These are phyloP conservation scores for Halophytophthora batemanensis DNA, from an alignment of 352 stramenopile species.

Conservation along the genomic window DNA sequence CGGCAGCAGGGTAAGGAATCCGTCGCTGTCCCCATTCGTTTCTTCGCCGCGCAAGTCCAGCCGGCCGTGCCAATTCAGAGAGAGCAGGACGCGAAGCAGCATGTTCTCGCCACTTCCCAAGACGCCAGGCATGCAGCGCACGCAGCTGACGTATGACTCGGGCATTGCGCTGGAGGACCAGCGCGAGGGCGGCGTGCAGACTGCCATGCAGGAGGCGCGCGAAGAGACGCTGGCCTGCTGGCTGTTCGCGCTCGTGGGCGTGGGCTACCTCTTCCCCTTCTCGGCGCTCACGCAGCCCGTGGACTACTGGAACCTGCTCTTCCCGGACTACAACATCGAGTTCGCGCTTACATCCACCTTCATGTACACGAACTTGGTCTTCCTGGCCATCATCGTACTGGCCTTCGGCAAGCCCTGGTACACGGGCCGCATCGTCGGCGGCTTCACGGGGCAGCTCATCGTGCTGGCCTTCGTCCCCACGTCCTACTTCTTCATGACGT, in stretches of 20 bases:
- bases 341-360: constrained; percentile 81
- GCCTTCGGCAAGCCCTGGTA: constrained; percentile 60
- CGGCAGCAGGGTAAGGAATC: not conserved
- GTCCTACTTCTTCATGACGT: constrained; percentile 69
- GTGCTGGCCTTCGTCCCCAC: constrained; percentile 77
- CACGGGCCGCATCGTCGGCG: constrained; percentile 72
- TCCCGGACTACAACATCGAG: constrained; percentile 86
- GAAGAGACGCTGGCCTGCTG: constrained; percentile 56
- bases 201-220: constrained; percentile 24
- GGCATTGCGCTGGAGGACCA: constrained; percentile 28
- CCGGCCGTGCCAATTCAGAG: not conserved
- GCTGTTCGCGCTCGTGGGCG: constrained; percentile 69
- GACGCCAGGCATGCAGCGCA: constrained; percentile 34
- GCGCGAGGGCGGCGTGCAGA: constrained; percentile 20
- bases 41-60: not conserved
- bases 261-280: constrained; percentile 87
- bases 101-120: constrained; percentile 67
- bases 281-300: constrained; percentile 87
- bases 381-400: constrained; percentile 64
- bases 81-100: not conserved
- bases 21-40: not conserved
- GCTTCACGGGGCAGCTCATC: constrained; percentile 67
- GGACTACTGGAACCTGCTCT: constrained; percentile 86
- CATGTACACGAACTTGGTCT: constrained; percentile 82
- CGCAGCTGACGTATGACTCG: constrained; percentile 35